These are phyloP conservation scores for Striga asiatica DNA, from an alignment of 257 asterid species.

Conservation along the genomic window DNA sequence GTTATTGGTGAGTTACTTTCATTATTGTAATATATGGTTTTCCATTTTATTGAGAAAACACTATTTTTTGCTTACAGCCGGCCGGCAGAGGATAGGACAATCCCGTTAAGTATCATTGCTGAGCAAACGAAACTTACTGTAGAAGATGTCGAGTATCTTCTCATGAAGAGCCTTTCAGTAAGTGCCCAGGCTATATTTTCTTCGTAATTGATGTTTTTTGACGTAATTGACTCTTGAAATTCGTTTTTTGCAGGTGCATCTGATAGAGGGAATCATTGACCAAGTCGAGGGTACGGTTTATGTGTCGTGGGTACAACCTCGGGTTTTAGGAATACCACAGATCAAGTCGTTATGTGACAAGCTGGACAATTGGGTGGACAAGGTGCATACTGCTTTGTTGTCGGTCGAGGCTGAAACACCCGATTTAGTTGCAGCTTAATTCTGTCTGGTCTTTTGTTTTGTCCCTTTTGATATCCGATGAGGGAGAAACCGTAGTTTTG, in stretches of 20 bases:
- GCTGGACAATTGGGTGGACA: conserved; percentile 75
- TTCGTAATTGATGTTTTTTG: not conserved
- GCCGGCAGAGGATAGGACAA: conserved; percentile 86
- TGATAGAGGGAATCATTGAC: conserved; percentile 86
- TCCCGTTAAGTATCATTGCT: conserved; percentile 67
- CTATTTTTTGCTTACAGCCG: conserved; percentile 57
- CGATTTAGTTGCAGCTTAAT: conserved; percentile 73
- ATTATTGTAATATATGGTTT: not conserved
- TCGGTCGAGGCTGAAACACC: conserved; percentile 97
- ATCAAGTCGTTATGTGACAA: conserved; percentile 76
- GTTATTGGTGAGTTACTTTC: not conserved
- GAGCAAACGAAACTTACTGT: conserved; percentile 75
- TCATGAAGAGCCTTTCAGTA: conserved; percentile 98
- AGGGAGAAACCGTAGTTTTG: conserved; percentile 3
- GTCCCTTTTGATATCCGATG: not conserved
- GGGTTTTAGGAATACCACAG: conserved; percentile 85
- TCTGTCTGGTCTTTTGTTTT: too few species aligned
- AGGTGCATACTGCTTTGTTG: conserved; percentile 77
- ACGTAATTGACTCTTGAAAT: not conserved
- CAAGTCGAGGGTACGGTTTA: conserved; percentile 88
- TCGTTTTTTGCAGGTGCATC: conserved; percentile 70
- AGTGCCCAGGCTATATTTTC: conserved; percentile 22
- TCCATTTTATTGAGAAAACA: not conserved
- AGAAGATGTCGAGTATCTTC: conserved; percentile 88
- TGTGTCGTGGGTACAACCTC: conserved; percentile 94